phyloP scores from a whole-genome alignment of 345 rosid species.

The Mercurialis annua region DNA sequence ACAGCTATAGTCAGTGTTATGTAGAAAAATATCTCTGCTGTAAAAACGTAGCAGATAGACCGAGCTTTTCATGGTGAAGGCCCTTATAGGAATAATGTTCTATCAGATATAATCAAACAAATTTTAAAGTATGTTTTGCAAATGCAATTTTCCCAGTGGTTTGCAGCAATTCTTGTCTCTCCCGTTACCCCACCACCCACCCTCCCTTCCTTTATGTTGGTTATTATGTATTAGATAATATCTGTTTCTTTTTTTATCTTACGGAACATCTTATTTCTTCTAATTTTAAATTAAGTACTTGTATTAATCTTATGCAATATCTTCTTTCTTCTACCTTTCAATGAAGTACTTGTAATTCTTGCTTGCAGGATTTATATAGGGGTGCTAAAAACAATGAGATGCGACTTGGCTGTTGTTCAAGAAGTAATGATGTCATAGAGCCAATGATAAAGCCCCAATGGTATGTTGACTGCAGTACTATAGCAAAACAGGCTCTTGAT shows the following conservation, averaged over 20 bases:
- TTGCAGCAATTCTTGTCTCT: no score
- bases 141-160: no score
- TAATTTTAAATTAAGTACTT: background rate
- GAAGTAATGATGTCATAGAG: conserved; percentile 79
- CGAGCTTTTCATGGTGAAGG: background rate
- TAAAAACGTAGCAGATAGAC: no score
- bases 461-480: conserved; percentile 66
- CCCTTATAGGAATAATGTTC: background rate
- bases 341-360: conserved; percentile 5
- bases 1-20: background rate
- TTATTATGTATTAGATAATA: background rate
- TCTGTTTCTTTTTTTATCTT: background rate
- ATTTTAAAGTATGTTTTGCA: background rate
- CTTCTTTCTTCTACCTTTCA: background rate
- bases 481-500: conserved; percentile 81
- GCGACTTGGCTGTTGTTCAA: conserved; percentile 83
- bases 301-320: background rate
- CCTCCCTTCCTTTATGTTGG: background rate
- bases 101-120: background rate
- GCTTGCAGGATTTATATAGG: conserved; percentile 63
- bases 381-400: conserved; percentile 81
- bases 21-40: background rate
- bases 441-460: conserved; percentile 95
- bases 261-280: background rate
- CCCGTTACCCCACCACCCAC: background rate